phyloP scores from a whole-genome alignment of 1,284 basidiomycete genomes.

The Tranzscheliella williamsii region DNA sequence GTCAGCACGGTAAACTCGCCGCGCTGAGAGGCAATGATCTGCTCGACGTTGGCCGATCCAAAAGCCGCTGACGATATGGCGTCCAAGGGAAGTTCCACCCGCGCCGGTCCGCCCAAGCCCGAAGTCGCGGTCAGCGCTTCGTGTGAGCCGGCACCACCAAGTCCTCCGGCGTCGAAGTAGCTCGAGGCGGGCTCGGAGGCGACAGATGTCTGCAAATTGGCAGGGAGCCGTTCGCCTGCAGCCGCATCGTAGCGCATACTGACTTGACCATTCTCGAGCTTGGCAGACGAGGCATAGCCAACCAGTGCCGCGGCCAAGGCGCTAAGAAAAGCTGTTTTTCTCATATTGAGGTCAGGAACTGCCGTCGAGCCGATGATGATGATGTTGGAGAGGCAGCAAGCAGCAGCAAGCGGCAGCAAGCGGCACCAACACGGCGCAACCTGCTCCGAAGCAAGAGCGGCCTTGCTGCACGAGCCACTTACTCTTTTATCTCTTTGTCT shows the following conservation, averaged over 20 bases:
- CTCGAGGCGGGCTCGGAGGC: slow-evolving; percentile 5
- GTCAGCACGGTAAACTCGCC: slow-evolving; percentile 36
- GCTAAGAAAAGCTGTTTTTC: slow-evolving; percentile 21
- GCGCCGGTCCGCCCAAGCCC: slow-evolving; percentile 20
- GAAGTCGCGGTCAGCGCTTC: slow-evolving; percentile 5
- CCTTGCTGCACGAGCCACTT: too few species aligned
- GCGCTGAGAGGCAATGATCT: slow-evolving; percentile 36
- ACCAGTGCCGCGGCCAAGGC: slow-evolving; percentile 27
- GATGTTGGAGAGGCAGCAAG: too few species aligned
- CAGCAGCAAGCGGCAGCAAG: too few species aligned
- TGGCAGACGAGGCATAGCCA: slow-evolving; percentile 13
- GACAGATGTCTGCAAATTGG: not conserved
- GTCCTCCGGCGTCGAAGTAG: slow-evolving; percentile 7
- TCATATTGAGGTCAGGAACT: too few species aligned
- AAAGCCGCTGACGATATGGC: slow-evolving; percentile 25
- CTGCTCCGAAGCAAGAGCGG: too few species aligned
- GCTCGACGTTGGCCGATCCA: slow-evolving; percentile 18
- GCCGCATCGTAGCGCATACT: slow-evolving; percentile 16
- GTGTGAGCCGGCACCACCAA: not conserved
- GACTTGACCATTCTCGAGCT: slow-evolving; percentile 16
- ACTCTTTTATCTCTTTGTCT: too few species aligned
- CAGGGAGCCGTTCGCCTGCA: not conserved
- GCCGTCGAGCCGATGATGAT: too few species aligned
- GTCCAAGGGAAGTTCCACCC: slow-evolving; percentile 38
- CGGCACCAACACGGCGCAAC: too few species aligned